phyloP scores from a whole-genome alignment of 2,329 filamentous ascomycete genomes.

The Colletotrichum sp. region DNA sequence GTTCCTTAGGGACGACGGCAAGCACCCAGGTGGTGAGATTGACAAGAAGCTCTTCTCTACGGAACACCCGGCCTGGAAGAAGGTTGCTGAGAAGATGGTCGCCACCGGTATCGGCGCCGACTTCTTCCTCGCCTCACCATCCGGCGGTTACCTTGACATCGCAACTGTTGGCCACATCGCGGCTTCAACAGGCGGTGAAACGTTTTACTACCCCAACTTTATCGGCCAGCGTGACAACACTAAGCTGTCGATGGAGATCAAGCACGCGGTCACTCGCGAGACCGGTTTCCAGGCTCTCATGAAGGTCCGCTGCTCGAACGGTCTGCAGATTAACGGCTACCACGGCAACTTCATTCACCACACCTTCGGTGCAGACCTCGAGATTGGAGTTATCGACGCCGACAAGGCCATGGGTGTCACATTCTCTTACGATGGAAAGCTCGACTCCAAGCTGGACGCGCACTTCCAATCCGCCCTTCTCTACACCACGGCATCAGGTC shows the following conservation, averaged over 20 bases:
- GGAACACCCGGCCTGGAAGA: slow-evolving; percentile 87
- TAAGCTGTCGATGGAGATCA: slow-evolving; percentile 84
- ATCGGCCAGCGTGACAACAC: slow-evolving; percentile 83
- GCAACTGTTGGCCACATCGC: slow-evolving; percentile 90
- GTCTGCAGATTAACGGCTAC: slow-evolving; percentile 90
- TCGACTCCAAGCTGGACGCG: slow-evolving; percentile 95
- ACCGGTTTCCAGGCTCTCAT: slow-evolving; percentile 95
- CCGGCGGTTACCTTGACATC: slow-evolving; percentile 90
- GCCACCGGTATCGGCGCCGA: slow-evolving; percentile 86
- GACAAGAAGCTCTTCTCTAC: slow-evolving; percentile 93
- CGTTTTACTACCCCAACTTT: slow-evolving; percentile 97
- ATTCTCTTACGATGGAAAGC: slow-evolving; percentile 95
- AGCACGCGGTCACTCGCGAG: slow-evolving; percentile 84
- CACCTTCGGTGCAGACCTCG: slow-evolving; percentile 91
- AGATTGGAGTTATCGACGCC: slow-evolving; percentile 89
- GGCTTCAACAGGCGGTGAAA: slow-evolving; percentile 90
- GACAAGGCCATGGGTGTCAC: slow-evolving; percentile 93
- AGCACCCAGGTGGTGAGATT: slow-evolving; percentile 82
- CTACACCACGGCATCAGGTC: slow-evolving; percentile 89
- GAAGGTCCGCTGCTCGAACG: slow-evolving; percentile 98
- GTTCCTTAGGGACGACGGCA: slow-evolving; percentile 86
- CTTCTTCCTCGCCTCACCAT: slow-evolving; percentile 92
- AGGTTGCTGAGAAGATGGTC: slow-evolving; percentile 86
- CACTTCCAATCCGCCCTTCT: slow-evolving; percentile 96
- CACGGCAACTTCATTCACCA: slow-evolving; percentile 97